These are phyloP conservation scores for Macrocybe gigantea DNA, from an alignment of 768 basidiomycete species.

Conservation along the genomic window DNA sequence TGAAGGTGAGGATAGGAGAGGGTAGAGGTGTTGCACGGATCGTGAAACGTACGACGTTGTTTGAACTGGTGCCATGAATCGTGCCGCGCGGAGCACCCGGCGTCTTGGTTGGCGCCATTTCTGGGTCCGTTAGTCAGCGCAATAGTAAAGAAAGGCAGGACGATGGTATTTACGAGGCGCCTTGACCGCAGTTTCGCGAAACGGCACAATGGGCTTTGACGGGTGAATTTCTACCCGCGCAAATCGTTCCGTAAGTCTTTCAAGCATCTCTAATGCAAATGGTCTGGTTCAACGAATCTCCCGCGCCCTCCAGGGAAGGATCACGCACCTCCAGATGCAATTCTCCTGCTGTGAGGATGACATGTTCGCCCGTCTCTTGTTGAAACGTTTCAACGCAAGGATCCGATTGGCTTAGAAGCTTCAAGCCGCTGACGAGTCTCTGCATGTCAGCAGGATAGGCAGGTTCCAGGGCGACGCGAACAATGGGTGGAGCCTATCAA, in stretches of 20 bases:
- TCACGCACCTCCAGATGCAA: conserved; percentile 81
- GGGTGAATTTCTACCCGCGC: conserved; percentile 90
- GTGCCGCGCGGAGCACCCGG: conserved; percentile 70
- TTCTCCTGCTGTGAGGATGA: conserved; percentile 94
- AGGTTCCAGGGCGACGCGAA: conserved; percentile 92
- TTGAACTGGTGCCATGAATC: conserved; percentile 60
- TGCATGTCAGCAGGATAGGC: conserved; percentile 78
- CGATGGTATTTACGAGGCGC: conserved; percentile 48
- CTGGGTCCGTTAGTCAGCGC: conserved; percentile 28
- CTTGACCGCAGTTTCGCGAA: conserved; percentile 89
- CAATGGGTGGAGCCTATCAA: conserved; percentile 76
- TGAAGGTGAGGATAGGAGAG: conserved; percentile 60
- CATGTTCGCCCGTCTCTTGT: conserved; percentile 95
- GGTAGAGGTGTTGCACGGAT: conserved; percentile 84
- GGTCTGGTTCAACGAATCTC: background rate
- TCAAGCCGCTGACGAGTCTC: conserved; percentile 81
- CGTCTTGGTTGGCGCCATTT: conserved; percentile 84
- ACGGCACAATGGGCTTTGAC: conserved; percentile 95
- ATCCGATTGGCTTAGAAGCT: conserved; percentile 88
- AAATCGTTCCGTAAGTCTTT: conserved; percentile 97
- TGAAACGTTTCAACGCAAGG: conserved; percentile 97
- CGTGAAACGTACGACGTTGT: conserved; percentile 72
- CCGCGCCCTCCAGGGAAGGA: background rate
- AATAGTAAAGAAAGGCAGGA: background rate
- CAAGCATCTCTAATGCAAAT: conserved; percentile 68